Conservation (phyloP, 2,329 filamentous ascomycete species). For the Dryadomyces sulphureus region DNA sequence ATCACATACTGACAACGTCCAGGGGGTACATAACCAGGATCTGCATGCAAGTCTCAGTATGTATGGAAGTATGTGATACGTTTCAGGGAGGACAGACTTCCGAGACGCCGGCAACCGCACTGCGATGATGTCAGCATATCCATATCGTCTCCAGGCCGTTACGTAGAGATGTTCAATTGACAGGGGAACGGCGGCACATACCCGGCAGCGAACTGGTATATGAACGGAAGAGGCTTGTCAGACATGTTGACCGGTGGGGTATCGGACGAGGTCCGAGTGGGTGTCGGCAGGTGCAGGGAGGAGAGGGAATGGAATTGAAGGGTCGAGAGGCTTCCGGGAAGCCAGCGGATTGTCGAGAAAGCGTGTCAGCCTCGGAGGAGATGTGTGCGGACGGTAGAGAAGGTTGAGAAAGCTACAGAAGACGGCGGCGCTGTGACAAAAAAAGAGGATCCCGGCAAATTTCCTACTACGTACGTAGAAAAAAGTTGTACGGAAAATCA, state of each 20-base stretch:
- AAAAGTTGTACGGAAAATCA: neutral
- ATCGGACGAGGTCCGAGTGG: neutral
- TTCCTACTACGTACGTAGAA: too few relatives aligned
- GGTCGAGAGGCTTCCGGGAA: neutral
- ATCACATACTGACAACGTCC: constrained; percentile 84
- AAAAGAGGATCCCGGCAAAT: neutral
- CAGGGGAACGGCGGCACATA: constrained; percentile 13
- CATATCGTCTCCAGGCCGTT: too few relatives aligned
- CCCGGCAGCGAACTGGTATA: constrained; percentile 92
- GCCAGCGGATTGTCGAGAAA: too few relatives aligned
- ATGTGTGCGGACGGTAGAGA: neutral
- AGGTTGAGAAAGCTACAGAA: too few relatives aligned
- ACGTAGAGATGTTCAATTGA: neutral
- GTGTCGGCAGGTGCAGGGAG: neutral
- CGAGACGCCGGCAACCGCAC: constrained; percentile 92
- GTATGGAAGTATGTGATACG: neutral
- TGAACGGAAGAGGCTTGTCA: constrained; percentile 66
- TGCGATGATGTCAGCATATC: constrained; percentile 19
- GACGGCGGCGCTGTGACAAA: neutral
- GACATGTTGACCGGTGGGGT: constrained; percentile 38
- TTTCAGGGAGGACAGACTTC: constrained; percentile 52
- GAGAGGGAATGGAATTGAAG: neutral
- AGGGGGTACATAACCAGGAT: constrained; percentile 95
- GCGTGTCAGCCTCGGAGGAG: neutral
- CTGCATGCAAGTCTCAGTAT: constrained; percentile 27